These are phyloP conservation scores for Pleurotus eryngii DNA, from an alignment of 768 basidiomycete species.

Conservation along the genomic window DNA sequence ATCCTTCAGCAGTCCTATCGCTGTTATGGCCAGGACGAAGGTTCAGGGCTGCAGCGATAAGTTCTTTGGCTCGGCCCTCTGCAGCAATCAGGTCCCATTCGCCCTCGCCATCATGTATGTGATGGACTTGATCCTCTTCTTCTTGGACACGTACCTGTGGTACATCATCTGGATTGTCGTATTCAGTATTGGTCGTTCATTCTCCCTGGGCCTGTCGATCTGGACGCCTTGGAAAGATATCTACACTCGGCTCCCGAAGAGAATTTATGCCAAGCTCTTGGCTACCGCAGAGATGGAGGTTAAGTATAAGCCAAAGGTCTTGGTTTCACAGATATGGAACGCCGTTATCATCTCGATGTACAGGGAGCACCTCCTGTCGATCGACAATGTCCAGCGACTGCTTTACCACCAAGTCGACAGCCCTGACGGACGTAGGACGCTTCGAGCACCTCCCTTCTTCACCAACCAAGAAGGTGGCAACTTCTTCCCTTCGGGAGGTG, in stretches of 20 bases:
- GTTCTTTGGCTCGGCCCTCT: slow-evolving; percentile 75
- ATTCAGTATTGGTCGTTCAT: slow-evolving; percentile 88
- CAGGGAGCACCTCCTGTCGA: slow-evolving; percentile 94
- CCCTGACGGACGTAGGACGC: slow-evolving; percentile 82
- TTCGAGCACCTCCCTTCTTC: slow-evolving; percentile 98
- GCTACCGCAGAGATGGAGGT: slow-evolving; percentile 98
- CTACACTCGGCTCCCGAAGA: slow-evolving; percentile 91
- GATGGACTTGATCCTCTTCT: slow-evolving; percentile 98
- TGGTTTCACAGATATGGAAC: slow-evolving; percentile 99
- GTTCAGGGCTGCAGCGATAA: slow-evolving; percentile 88
- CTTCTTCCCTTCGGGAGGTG: slow-evolving; percentile 92
- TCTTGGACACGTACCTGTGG: slow-evolving; percentile 99
- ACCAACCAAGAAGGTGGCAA: slow-evolving; percentile 82
- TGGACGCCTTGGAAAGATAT: slow-evolving; percentile 99
- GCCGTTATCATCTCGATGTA: slow-evolving; percentile 99
- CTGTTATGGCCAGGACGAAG: slow-evolving; percentile 94
- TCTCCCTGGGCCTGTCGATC: slow-evolving; percentile 90
- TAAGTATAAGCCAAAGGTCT: slow-evolving; percentile 98
- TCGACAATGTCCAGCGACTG: slow-evolving; percentile 96
- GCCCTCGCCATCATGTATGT: slow-evolving; percentile 97
- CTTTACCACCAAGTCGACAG: slow-evolving; percentile 96
- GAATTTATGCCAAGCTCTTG: slow-evolving; percentile 95
- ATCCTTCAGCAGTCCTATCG: slow-evolving; percentile 95
- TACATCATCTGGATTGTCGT: slow-evolving; percentile 99
- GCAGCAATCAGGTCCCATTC: slow-evolving; percentile 91